Conservation (phyloP, 2,329 filamentous ascomycete genomes). For the Fusarium illudens region DNA sequence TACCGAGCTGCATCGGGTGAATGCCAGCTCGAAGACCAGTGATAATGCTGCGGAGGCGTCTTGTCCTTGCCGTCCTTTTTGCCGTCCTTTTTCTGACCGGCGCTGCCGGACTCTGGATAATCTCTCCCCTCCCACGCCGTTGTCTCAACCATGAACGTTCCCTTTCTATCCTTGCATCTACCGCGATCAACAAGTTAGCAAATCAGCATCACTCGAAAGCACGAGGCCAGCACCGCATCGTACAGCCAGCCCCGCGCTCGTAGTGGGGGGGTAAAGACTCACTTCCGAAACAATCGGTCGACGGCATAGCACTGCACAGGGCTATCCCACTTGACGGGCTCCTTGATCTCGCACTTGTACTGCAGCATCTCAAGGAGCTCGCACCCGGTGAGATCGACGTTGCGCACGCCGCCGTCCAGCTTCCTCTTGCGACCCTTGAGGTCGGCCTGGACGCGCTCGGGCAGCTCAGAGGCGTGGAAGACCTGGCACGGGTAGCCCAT, state of each 20-base stretch:
- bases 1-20: conserved; percentile 44
- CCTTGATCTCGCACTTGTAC: conserved; percentile 66
- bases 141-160: conserved; percentile 68
- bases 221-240: neutral
- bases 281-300: conserved; percentile 68
- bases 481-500: conserved; percentile 68
- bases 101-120: conserved; percentile 9
- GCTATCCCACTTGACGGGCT: conserved; percentile 56
- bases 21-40: conserved; percentile 49
- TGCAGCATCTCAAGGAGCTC: conserved; percentile 67
- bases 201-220: neutral
- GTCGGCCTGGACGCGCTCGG: conserved; percentile 58
- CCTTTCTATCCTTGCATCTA: conserved; percentile 67
- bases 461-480: conserved; percentile 63
- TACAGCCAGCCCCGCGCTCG: neutral
- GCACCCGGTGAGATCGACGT: conserved; percentile 63
- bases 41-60: conserved; percentile 37
- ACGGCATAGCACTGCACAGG: conserved; percentile 65
- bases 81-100: conserved; percentile 14
- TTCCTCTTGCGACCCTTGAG: conserved; percentile 63
- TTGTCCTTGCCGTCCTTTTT: conserved; percentile 27
- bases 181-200: conserved; percentile 17
- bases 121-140: conserved; percentile 66
- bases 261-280: conserved; percentile 40
- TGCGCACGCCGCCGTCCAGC: conserved; percentile 47